phyloP scores from a whole-genome alignment of 768 basidiomycete species.

The Podaxis sp. region DNA sequence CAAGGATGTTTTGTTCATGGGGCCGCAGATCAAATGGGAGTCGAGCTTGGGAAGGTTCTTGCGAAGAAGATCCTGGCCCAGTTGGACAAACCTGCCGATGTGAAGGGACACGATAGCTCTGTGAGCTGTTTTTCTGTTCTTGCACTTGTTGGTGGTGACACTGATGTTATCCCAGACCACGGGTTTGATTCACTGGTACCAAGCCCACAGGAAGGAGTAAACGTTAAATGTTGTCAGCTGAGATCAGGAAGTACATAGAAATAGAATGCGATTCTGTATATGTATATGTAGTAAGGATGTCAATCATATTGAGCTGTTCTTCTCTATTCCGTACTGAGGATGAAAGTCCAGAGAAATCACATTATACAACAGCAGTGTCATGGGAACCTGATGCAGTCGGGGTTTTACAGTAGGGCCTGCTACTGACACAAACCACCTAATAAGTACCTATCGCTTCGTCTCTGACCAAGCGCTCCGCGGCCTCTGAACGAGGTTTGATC shows the following conservation, averaged over 20 bases:
- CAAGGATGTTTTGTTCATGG: too few relatives aligned
- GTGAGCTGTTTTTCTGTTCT: conserved; percentile 30
- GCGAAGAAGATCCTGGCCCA: conserved; percentile 95
- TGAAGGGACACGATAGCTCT: conserved; percentile 87
- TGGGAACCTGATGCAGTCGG: too few relatives aligned
- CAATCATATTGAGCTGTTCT: neutral
- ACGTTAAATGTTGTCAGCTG: too few relatives aligned
- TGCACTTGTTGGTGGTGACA: neutral
- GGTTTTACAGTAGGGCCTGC: neutral
- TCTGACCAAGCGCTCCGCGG: conserved; percentile 18
- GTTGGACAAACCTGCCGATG: conserved; percentile 73
- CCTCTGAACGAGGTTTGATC: conserved; percentile 24
- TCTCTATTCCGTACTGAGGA: neutral
- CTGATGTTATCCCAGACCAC: conserved; percentile 58
- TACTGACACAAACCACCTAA: neutral
- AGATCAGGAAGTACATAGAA: neutral
- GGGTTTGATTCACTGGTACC: conserved; percentile 95
- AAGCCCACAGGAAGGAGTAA: conserved; percentile 77
- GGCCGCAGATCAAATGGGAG: conserved; percentile 94
- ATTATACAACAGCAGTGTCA: too few relatives aligned
- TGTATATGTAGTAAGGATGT: neutral
- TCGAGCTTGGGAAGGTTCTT: conserved; percentile 95
- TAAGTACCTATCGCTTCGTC: neutral
- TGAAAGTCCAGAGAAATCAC: neutral
- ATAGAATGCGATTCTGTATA: neutral